Evolutionary conservation across 305 asterid species (phyloP).

Genomic region (Fraxinus sp.): DNA sequence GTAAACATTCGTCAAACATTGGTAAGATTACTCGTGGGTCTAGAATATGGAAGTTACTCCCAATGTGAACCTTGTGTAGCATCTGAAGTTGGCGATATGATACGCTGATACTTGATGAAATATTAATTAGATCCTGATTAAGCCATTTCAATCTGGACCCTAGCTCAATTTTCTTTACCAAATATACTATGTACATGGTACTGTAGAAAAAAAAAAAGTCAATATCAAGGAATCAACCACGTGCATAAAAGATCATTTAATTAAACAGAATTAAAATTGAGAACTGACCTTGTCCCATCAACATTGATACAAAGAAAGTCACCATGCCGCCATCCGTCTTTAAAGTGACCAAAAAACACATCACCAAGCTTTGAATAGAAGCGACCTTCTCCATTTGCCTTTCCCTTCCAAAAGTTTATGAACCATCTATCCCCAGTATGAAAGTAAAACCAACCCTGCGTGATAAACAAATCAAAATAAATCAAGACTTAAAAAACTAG

Average conservation of each 20-base stretch:
- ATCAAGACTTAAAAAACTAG: constrained; percentile 6
- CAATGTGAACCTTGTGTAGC: not conserved
- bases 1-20: not conserved
- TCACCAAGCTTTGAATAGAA: constrained; percentile 87
- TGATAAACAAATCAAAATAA: constrained; percentile 16
- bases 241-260: not conserved
- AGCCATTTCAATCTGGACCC: not conserved
- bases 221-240: not conserved
- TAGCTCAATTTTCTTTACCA: not conserved
- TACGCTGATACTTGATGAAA: not conserved
- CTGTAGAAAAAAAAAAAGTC: not conserved
- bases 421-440: constrained; percentile 97
- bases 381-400: constrained; percentile 94
- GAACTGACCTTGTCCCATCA: constrained; percentile 79
- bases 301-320: constrained; percentile 72
- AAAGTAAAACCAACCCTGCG: constrained; percentile 93
- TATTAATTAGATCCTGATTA: not conserved
- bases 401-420: constrained; percentile 91
- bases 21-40: not conserved
- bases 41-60: not conserved
- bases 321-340: constrained; percentile 94
- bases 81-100: not conserved
- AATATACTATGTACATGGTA: not conserved
- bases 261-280: not conserved
- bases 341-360: constrained; percentile 88